Evolutionary conservation across 768 basidiomycete species (phyloP).

Genomic region (Tulasnella sp.): DNA sequence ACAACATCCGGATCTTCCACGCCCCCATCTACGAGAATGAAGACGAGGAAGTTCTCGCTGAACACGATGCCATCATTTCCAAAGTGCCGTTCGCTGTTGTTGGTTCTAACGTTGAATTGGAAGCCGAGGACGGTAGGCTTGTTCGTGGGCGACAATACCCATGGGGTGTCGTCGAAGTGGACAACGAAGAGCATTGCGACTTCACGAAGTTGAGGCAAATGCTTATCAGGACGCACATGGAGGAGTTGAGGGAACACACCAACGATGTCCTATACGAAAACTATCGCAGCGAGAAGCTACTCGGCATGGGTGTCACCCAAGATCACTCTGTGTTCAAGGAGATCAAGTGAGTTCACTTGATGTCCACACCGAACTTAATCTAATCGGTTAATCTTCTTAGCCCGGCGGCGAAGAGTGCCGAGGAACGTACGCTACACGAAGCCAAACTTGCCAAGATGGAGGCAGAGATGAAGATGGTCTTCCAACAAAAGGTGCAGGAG

Average conservation of each 20-base stretch:
- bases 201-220: slow-evolving; percentile 99
- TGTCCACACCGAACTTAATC: background rate
- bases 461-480: slow-evolving; percentile 99
- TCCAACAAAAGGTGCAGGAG: slow-evolving; percentile 99
- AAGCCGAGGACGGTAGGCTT: slow-evolving; percentile 74
- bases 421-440: slow-evolving; percentile 92
- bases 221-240: slow-evolving; percentile 99
- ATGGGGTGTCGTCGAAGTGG: slow-evolving; percentile 98
- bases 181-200: slow-evolving; percentile 98
- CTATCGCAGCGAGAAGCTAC: slow-evolving; percentile 91
- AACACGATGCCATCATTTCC: slow-evolving; percentile 95
- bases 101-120: slow-evolving; percentile 76
- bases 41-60: slow-evolving; percentile 94
- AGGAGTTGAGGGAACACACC: slow-evolving; percentile 94
- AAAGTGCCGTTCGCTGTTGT: slow-evolving; percentile 99
- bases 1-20: slow-evolving; percentile 96
- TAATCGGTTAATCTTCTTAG: slow-evolving; percentile 35
- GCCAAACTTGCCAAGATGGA: slow-evolving; percentile 99
- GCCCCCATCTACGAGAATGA: slow-evolving; percentile 96
- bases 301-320: slow-evolving; percentile 96
- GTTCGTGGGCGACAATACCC: slow-evolving; percentile 94
- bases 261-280: slow-evolving; percentile 95
- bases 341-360: slow-evolving; percentile 91
- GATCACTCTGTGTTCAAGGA: slow-evolving; percentile 98
- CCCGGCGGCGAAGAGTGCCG: slow-evolving; percentile 90